A percentile compares a stretch with the other conserved stretches of the same genome.
phyloP scores from a whole-genome alignment of 257 asterid species.

The Fraxinus quadrangulata region DNA sequence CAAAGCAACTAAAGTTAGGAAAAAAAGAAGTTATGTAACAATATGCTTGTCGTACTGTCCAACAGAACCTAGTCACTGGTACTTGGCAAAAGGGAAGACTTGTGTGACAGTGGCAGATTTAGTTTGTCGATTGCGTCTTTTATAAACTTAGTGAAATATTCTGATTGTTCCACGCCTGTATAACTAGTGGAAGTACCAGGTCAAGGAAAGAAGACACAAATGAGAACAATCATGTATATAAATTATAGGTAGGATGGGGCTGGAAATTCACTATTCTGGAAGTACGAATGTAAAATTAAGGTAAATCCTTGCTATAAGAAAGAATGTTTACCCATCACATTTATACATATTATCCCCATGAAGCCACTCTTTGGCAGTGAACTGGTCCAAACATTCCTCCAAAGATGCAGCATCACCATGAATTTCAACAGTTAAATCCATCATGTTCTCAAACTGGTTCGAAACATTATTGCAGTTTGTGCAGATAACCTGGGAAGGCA shows the following conservation, averaged over 20 bases:
- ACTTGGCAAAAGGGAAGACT: not conserved
- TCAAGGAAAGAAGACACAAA: not conserved
- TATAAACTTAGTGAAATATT: not conserved
- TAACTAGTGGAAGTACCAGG: not conserved
- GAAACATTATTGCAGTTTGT: slow-evolving; percentile 84
- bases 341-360: slow-evolving; percentile 98
- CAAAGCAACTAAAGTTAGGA: slow-evolving; percentile 1
- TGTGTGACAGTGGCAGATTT: not conserved
- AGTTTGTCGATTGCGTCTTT: not conserved
- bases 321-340: slow-evolving; percentile 76
- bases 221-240: not conserved
- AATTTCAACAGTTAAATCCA: slow-evolving; percentile 99
- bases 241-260: not conserved
- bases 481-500: slow-evolving; percentile 73
- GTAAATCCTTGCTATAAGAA: slow-evolving; percentile 14
- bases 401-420: slow-evolving; percentile 94
- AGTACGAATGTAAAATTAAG: not conserved
- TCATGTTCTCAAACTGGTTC: slow-evolving; percentile 89
- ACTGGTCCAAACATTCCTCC: slow-evolving; percentile 97
- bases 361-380: slow-evolving; percentile 87
- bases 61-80: not conserved
- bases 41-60: not conserved
- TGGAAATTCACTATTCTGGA: not conserved
- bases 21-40: not conserved
- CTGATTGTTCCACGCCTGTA: not conserved